Evolutionary conservation across 2,329 filamentous ascomycete genomes (phyloP).

Genomic region (Scedosporium minutisporum): DNA sequence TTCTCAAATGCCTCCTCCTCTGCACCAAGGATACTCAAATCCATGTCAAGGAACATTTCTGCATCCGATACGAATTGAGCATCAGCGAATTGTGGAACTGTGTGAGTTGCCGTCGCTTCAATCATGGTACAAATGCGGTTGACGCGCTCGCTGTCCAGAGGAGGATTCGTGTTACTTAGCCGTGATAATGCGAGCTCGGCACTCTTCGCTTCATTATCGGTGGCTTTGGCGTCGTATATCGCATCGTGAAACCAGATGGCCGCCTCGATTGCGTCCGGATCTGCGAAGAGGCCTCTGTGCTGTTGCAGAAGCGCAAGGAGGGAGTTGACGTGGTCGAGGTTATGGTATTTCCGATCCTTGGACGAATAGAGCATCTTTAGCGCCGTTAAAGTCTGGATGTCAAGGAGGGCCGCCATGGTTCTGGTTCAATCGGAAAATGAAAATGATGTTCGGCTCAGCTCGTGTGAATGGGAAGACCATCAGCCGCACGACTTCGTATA

Average conservation of each 20-base stretch:
- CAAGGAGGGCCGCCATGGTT: conserved; percentile 1
- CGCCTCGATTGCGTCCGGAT: conserved; percentile 7
- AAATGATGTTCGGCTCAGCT: too few species aligned
- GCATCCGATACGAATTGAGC: conserved; percentile 7
- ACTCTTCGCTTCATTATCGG: conserved; percentile 20
- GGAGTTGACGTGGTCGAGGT: conserved; percentile 6
- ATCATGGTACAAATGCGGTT: conserved; percentile 7
- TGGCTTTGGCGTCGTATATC: conserved; percentile 6
- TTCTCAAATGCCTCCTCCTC: not conserved
- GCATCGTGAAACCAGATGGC: conserved; percentile 10
- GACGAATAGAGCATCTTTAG: conserved; percentile 3
- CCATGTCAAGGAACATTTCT: conserved; percentile 10
- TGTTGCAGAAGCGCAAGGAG: conserved; percentile 1
- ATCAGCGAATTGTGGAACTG: conserved; percentile 2
- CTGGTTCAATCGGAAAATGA: too few species aligned
- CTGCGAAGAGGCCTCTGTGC: conserved; percentile 4
- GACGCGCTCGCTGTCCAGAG: not conserved
- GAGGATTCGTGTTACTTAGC: not conserved
- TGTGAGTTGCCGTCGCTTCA: conserved; percentile 4
- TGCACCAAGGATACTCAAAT: conserved; percentile 7
- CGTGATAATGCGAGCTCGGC: conserved; percentile 12
- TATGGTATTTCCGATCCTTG: conserved; percentile 6
- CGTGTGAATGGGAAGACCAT: too few species aligned
- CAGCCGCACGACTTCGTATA: too few species aligned
- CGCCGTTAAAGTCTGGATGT: not conserved